Conservation (phyloP, 2,329 filamentous ascomycete genomes). For the Sporothrix humicola region DNA sequence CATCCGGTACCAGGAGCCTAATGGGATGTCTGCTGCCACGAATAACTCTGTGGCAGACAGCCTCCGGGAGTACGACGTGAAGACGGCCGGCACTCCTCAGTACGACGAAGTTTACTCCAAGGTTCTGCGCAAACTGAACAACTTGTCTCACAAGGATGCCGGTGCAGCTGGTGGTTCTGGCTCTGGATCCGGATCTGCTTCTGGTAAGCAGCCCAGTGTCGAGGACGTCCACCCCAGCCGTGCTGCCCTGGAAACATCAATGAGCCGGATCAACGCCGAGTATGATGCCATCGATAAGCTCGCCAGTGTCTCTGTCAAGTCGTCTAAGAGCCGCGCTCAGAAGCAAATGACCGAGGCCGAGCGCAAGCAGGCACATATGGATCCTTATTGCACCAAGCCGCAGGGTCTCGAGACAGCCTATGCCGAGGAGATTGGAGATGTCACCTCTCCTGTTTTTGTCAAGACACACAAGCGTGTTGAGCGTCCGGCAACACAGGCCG, state of each 20-base stretch:
- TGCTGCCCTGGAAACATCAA: constrained; percentile 43
- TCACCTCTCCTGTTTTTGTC: constrained; percentile 47
- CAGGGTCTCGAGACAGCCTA: constrained; percentile 58
- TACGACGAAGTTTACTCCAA: constrained; percentile 44
- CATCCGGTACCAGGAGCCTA: constrained; percentile 37
- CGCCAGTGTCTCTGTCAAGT: constrained; percentile 40
- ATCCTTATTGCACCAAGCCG: constrained; percentile 51
- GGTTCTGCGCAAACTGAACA: constrained; percentile 35
- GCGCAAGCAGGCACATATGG: constrained; percentile 30
- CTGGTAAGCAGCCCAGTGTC: constrained; percentile 21
- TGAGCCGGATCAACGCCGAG: constrained; percentile 42
- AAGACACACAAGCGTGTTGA: constrained; percentile 40
- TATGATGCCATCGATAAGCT: constrained; percentile 44
- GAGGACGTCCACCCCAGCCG: constrained; percentile 35
- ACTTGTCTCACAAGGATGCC: constrained; percentile 9
- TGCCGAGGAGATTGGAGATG: constrained; percentile 50
- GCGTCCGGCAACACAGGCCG: neutral
- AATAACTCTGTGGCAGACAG: constrained; percentile 46
- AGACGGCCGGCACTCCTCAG: constrained; percentile 26
- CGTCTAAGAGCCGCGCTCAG: constrained; percentile 32
- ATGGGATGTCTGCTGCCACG: constrained; percentile 44
- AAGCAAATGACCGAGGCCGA: constrained; percentile 26
- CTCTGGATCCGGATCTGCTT: neutral
- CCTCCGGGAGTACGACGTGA: constrained; percentile 49
- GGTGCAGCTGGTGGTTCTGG: constrained; percentile 7